Evolutionary conservation across 441 rosid species (phyloP).

Genomic region (Adansonia grandidieri): DNA sequence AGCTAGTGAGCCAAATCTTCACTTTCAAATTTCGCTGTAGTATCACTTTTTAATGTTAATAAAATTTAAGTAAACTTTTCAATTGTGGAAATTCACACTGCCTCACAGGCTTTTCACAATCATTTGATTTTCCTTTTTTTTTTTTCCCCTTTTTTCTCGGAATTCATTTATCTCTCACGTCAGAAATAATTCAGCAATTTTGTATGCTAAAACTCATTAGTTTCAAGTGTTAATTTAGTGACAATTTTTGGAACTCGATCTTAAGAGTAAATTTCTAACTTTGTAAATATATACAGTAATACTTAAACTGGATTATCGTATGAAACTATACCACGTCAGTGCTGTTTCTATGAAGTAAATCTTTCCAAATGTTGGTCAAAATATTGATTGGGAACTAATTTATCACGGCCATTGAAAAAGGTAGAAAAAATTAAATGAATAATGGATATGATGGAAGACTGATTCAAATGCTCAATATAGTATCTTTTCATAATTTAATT

Average conservation of each 20-base stretch:
- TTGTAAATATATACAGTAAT: background rate
- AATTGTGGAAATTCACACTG: background rate
- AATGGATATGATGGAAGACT: background rate
- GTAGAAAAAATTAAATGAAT: background rate
- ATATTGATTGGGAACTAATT: conserved; percentile 1
- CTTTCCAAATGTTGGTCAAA: background rate
- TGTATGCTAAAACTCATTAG: background rate
- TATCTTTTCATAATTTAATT: background rate
- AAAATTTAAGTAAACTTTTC: background rate
- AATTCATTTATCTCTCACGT: conserved; percentile 1
- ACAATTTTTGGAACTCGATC: background rate
- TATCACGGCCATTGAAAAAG: background rate
- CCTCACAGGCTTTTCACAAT: conserved; percentile 1
- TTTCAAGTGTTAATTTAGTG: background rate
- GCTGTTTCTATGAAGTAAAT: background rate
- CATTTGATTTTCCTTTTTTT: conserved; percentile 16
- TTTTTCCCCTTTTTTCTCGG: background rate
- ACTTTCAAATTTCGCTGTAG: background rate
- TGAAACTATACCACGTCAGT: background rate
- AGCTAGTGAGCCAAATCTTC: background rate
- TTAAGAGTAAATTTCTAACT: background rate
- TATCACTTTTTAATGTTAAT: background rate
- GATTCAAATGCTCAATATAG: background rate
- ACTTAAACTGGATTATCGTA: background rate
- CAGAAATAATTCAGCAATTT: background rate